A percentile compares a stretch with the other conserved stretches of the same genome.
phyloP scores from a whole-genome alignment of 768 basidiomycete genomes.

The Hypholoma sublateritium region DNA sequence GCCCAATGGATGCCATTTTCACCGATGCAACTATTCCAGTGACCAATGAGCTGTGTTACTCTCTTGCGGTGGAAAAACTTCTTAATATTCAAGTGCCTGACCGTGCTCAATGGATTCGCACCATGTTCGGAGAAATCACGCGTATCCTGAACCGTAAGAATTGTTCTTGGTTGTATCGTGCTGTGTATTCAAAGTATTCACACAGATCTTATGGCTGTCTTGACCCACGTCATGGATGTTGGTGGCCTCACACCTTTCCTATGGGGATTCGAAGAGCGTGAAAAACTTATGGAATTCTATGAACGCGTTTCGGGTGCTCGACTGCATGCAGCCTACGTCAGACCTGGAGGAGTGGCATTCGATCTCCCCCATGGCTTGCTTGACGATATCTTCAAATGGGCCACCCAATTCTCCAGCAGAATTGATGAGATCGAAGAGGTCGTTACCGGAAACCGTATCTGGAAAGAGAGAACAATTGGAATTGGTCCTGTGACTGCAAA shows the following conservation, averaged over 20 bases:
- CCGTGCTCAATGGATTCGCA: constrained; percentile 97
- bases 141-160: constrained; percentile 87
- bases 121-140: constrained; percentile 95
- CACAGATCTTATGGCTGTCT: constrained; percentile 91
- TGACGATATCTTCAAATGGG: constrained; percentile 98
- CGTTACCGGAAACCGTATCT: constrained; percentile 95
- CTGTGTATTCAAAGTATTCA: background rate
- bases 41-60: constrained; percentile 99
- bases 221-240: constrained; percentile 96
- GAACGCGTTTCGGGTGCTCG: constrained; percentile 98
- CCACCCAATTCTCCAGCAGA: constrained; percentile 87
- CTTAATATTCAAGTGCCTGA: constrained; percentile 97
- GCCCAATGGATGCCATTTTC: background rate
- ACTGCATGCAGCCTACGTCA: constrained; percentile 95
- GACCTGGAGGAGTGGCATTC: constrained; percentile 97
- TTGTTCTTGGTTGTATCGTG: constrained; percentile 5
- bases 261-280: constrained; percentile 99
- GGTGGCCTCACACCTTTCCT: constrained; percentile 98
- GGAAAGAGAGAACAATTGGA: constrained; percentile 93
- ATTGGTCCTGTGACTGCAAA: constrained; percentile 91
- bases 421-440: constrained; percentile 99
- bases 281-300: constrained; percentile 99
- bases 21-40: constrained; percentile 44
- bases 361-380: constrained; percentile 98
- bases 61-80: constrained; percentile 95